Conservation (phyloP, 108 stramenopile species). For the Fistulifera pelliculosa region DNA sequence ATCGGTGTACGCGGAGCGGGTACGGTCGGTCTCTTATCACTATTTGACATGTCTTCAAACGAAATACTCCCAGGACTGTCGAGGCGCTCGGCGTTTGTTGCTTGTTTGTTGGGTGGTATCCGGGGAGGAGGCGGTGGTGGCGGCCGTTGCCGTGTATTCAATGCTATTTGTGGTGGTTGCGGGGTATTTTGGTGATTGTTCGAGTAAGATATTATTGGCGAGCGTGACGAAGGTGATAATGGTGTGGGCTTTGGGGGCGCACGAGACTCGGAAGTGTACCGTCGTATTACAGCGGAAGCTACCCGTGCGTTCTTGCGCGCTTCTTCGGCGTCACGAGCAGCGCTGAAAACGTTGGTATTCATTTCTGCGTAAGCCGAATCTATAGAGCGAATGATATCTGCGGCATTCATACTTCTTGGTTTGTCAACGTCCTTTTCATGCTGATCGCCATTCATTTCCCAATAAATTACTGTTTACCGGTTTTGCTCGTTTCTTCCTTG, state of each 20-base stretch:
- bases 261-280: conserved; percentile 1
- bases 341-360: conserved; percentile 30
- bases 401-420: conserved; percentile 16
- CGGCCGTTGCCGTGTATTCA: not conserved
- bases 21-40: not conserved
- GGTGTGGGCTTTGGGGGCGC: not conserved
- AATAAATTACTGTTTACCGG: too few species aligned
- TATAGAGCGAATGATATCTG: conserved; percentile 55
- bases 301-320: conserved; percentile 59
- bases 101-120: not conserved
- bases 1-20: not conserved
- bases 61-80: not conserved
- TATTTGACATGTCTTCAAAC: not conserved
- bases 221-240: not conserved
- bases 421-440: too few species aligned
- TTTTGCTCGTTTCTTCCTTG: too few species aligned
- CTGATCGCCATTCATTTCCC: too few species aligned
- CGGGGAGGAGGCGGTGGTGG: not conserved
- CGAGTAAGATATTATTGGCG: not conserved
- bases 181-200: not conserved
- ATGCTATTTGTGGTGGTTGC: too few species aligned
- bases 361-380: conserved; percentile 53
- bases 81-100: not conserved
- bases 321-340: conserved; percentile 54
- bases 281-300: conserved; percentile 59